Evolutionary conservation across 2,329 filamentous ascomycete species (phyloP).

Genomic region (Penicillium sp.): DNA sequence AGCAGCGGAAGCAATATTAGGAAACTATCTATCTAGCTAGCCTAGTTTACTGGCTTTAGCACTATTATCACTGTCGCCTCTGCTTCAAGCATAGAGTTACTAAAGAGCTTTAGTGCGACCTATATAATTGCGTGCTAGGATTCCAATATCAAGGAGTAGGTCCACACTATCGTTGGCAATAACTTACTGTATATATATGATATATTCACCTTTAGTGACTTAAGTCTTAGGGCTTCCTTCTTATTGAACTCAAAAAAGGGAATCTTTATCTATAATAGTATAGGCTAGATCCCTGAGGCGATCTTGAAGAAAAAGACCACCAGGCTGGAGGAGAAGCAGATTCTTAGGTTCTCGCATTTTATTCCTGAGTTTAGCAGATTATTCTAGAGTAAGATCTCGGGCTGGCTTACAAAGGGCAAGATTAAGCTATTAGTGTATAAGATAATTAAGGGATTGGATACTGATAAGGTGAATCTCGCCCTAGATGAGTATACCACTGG

Average conservation of each 20-base stretch:
- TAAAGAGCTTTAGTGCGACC: conserved; percentile 41
- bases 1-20: conserved; percentile 27
- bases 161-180: conserved; percentile 40
- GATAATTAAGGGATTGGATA: conserved; percentile 34
- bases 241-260: conserved; percentile 40
- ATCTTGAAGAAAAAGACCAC: conserved; percentile 33
- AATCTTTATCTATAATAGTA: conserved; percentile 26
- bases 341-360: conserved; percentile 27
- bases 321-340: conserved; percentile 31
- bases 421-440: conserved; percentile 33
- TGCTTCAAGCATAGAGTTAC: conserved; percentile 22
- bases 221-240: conserved; percentile 30
- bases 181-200: conserved; percentile 43
- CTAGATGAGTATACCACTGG: conserved; percentile 35
- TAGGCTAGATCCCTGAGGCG: conserved; percentile 22
- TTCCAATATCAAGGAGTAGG: conserved; percentile 27
- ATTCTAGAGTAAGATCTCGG: conserved; percentile 34
- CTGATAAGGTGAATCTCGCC: conserved; percentile 37
- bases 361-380: conserved; percentile 27
- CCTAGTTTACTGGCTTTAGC: conserved; percentile 35
- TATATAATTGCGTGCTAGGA: conserved; percentile 44
- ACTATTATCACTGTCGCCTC: conserved; percentile 41
- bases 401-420: conserved; percentile 31
- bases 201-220: conserved; percentile 26
- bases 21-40: conserved; percentile 25